Evolutionary conservation across 495 filamentous ascomycete species (phyloP), one percentile per base, ranked within the genome.

Genomic region (Schizothecium vesticola): DNA sequence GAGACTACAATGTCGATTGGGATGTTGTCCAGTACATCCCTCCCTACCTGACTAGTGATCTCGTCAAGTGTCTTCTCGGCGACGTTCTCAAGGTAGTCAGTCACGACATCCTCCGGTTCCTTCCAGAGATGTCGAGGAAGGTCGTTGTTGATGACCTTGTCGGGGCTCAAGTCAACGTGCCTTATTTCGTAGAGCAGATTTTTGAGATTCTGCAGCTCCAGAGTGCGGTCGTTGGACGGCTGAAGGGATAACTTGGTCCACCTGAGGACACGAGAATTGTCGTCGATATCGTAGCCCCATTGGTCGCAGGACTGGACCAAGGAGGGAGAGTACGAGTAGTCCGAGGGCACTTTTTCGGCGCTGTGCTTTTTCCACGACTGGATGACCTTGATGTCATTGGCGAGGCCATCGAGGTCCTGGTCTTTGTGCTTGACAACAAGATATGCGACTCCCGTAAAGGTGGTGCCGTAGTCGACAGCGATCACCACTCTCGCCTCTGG

Each of bases 391-490:
- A 78, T 66, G 21, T 76, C 65, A 8, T 72, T 60, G 23, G 64
- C 64, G 24, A 74, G 69, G 0, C 22, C 63, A 7, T 74, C 69
- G 22, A 69, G 62, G 13, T 69, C 70, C 19, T 24, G 23, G 1
- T 70, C 68, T 22, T 71, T 70, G 25, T 60, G 56, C 22, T 59
- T 67, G 6, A 69, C 55, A 19, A 69, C 61, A 16, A 73, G 66
- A 13, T 66, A 69, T 11, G 70, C 63, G 58, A 70, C 64, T 21
- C 69, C 78, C 13, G 74, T 78, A 21, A 74, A 76, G 0, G 78
- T 78, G 0, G 78, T 80, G n/a, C 78, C 78, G 65, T 80, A 80
- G 64, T 80, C 78, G 0, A 80, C 10, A n/a, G 70, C 76, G 19
- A 80, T 25, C 16, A 78, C 59, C 36, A 80, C 69, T 23, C 75